These are phyloP conservation scores for Pseudoturritis turrita DNA, from an alignment of 345 rosid genomes.

Conservation along the genomic window DNA sequence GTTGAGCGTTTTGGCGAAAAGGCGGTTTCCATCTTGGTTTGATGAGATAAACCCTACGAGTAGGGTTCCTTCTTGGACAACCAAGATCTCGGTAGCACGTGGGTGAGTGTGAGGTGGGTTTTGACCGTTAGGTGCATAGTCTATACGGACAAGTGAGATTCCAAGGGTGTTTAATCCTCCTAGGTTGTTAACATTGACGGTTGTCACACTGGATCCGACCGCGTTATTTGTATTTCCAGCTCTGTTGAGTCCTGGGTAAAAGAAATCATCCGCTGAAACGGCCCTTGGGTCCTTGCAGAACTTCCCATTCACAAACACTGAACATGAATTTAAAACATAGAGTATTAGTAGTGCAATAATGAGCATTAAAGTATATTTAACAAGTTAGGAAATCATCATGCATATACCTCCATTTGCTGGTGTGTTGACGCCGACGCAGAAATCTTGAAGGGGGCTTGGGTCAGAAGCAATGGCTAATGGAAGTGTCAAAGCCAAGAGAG, in stretches of 20 bases:
- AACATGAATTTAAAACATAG: neutral
- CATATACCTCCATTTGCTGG: conserved; percentile 13
- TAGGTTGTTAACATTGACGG: conserved; percentile 28
- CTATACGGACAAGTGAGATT: conserved; percentile 24
- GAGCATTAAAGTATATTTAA: neutral
- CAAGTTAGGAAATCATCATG: neutral
- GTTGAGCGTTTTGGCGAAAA: conserved; percentile 16
- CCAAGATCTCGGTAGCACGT: conserved; percentile 15
- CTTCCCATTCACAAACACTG: conserved; percentile 27
- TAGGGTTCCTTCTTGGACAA: conserved; percentile 35
- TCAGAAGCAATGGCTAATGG: conserved; percentile 11
- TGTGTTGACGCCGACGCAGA: conserved; percentile 21
- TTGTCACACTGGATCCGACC: conserved; percentile 9
- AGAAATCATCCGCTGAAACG: conserved; percentile 12
- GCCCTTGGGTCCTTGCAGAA: conserved; percentile 23
- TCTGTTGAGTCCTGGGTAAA: neutral
- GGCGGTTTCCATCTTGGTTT: conserved; percentile 31
- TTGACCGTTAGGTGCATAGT: conserved; percentile 29
- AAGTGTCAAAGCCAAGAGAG: conserved; percentile 15
- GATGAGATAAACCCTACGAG: conserved; percentile 41
- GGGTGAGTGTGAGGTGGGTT: conserved; percentile 30
- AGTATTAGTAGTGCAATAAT: neutral
- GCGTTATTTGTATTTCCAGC: conserved; percentile 11
- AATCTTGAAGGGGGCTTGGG: conserved; percentile 25
- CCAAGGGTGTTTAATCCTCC: conserved; percentile 31